These are phyloP conservation scores for Raffaelea deltoideospora DNA, from an alignment of 2,329 filamentous ascomycete genomes.

Conservation along the genomic window DNA sequence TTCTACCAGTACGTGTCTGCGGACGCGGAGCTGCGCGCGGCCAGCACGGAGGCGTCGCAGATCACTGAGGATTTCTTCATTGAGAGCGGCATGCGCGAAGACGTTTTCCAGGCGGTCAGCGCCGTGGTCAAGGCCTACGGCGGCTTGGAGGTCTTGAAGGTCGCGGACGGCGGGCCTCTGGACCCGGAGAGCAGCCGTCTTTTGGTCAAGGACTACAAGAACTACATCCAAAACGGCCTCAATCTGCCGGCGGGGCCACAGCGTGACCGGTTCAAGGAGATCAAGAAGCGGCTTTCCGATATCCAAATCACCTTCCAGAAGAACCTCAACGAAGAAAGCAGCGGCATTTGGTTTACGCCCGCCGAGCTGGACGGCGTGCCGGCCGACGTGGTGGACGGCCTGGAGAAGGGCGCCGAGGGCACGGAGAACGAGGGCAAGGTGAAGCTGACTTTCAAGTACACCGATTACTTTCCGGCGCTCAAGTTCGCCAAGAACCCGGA, in stretches of 20 bases:
- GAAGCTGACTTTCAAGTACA: slow-evolving; percentile 70
- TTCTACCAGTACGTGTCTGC: slow-evolving; percentile 72
- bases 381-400: slow-evolving; percentile 45
- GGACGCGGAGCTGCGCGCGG: slow-evolving; percentile 53
- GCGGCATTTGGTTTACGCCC: slow-evolving; percentile 63
- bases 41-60: slow-evolving; percentile 61
- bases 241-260: slow-evolving; percentile 53
- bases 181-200: slow-evolving; percentile 57
- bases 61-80: slow-evolving; percentile 64
- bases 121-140: slow-evolving; percentile 35
- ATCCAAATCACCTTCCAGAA: slow-evolving; percentile 64
- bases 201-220: slow-evolving; percentile 63
- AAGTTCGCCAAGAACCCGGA: slow-evolving; percentile 63
- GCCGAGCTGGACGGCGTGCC: slow-evolving; percentile 65
- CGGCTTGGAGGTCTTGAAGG: slow-evolving; percentile 29
- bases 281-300: slow-evolving; percentile 64
- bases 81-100: slow-evolving; percentile 67
- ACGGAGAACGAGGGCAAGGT: slow-evolving; percentile 56
- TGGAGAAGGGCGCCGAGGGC: slow-evolving; percentile 50
- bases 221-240: slow-evolving; percentile 62
- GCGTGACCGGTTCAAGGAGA: slow-evolving; percentile 70
- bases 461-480: slow-evolving; percentile 61
- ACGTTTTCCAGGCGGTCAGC: slow-evolving; percentile 56
- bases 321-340: slow-evolving; percentile 69
- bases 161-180: slow-evolving; percentile 19